Conservation (phyloP, 495 filamentous ascomycete species). For the Trypethelium eluteriae region DNA sequence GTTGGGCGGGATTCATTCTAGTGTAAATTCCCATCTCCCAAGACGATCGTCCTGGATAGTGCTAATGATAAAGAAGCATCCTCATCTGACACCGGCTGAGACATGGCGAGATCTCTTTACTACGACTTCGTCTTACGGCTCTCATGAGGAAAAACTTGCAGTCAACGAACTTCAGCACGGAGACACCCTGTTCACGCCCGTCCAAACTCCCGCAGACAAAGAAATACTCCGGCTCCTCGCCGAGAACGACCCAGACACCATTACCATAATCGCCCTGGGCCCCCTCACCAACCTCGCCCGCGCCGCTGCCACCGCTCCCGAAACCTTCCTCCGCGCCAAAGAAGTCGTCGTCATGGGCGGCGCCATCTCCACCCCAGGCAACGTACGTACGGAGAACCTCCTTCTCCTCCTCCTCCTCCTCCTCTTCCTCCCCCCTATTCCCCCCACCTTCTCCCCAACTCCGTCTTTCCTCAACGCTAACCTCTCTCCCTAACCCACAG, state of each 20-base stretch:
- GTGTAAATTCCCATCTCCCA: slow-evolving; percentile 43
- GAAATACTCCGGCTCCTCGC: slow-evolving; percentile 78
- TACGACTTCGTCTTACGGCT: slow-evolving; percentile 38
- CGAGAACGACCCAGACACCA: slow-evolving; percentile 69
- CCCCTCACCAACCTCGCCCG: slow-evolving; percentile 86
- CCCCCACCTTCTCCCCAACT: not conserved
- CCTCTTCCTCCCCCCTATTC: slow-evolving; percentile 13
- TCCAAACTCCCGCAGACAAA: slow-evolving; percentile 59
- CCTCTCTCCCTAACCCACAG: slow-evolving; percentile 28
- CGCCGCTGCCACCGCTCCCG: slow-evolving; percentile 75
- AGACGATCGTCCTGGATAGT: not conserved
- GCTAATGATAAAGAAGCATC: slow-evolving; percentile 47
- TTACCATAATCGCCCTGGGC: slow-evolving; percentile 83
- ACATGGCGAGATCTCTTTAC: slow-evolving; percentile 81
- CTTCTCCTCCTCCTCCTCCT: slow-evolving; percentile 10
- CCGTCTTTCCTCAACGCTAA: slow-evolving; percentile 23
- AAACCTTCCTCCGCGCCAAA: slow-evolving; percentile 79
- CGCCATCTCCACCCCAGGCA: slow-evolving; percentile 68
- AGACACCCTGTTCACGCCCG: slow-evolving; percentile 58
- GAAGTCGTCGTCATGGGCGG: slow-evolving; percentile 97
- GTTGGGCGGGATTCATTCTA: slow-evolving; percentile 78
- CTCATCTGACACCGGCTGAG: slow-evolving; percentile 73
- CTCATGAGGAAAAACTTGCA: slow-evolving; percentile 32
- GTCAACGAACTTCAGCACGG: slow-evolving; percentile 33
- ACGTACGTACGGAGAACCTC: slow-evolving; percentile 45